These are phyloP conservation scores for Leccinum pachyderme DNA, from an alignment of 1,284 basidiomycete species.

Conservation along the genomic window DNA sequence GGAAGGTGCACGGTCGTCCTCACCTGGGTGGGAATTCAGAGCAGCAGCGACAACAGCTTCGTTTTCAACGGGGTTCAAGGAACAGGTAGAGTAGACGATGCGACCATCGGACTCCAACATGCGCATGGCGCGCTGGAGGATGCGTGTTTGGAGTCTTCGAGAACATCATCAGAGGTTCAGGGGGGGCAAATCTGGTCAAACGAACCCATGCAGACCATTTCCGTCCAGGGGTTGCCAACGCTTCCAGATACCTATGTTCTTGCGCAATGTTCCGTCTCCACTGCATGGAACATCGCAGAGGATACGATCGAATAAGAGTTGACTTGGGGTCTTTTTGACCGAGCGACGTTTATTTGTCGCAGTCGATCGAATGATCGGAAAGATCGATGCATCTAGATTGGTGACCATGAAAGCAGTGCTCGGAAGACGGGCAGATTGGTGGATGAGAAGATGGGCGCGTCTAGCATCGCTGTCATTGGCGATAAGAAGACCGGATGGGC, in stretches of 20 bases:
- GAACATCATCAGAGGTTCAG: conserved; percentile 1
- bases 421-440: conserved; percentile 94
- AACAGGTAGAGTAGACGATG: conserved; percentile 98
- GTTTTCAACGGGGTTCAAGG: conserved; percentile 96
- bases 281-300: conserved; percentile 97
- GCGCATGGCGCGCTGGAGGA: conserved; percentile 89
- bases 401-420: conserved; percentile 93
- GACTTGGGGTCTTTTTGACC: conserved; percentile 32
- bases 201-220: conserved; percentile 85
- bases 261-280: conserved; percentile 94
- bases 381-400: conserved; percentile 92
- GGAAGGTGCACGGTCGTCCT: not conserved
- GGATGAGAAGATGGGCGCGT: conserved; percentile 95
- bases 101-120: conserved; percentile 85
- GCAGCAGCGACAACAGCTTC: conserved; percentile 94
- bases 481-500: conserved; percentile 77
- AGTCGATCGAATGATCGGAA: conserved; percentile 63
- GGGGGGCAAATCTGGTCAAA: conserved; percentile 9
- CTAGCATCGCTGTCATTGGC: conserved; percentile 94
- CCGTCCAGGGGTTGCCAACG: conserved; percentile 88
- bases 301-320: conserved; percentile 88
- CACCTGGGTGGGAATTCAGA: conserved; percentile 68
- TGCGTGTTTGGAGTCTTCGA: conserved; percentile 84
- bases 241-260: conserved; percentile 96
- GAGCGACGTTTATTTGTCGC: conserved; percentile 17